Evolutionary conservation across 495 filamentous ascomycete species (phyloP), one percentile per base, ranked within the genome.

Genomic region (Neurospora sp.): DNA sequence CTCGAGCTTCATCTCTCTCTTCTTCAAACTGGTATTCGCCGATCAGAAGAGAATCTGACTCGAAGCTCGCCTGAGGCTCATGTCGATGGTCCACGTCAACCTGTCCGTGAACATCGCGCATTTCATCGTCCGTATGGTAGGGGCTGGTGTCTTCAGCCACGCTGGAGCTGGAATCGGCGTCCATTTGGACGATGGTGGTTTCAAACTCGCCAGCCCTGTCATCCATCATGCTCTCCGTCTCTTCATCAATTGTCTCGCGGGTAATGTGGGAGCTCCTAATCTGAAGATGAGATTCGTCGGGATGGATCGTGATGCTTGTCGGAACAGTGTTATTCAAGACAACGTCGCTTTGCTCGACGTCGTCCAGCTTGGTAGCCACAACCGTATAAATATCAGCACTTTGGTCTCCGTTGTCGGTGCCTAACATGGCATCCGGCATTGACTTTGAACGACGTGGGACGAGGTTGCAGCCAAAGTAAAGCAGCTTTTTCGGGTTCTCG

Each of bases 401-500:
- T 72, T 70, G 49, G 71, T 49, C 72, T 62, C 12, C 23, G 54
- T 66, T 66, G n/a, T 73, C 49, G 16, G 27, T 40, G 39, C 27
- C 71, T 11, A 40, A 35, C 23, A 40, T 40, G 4, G 72, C 74
- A 60, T 66, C 76, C 4, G 54, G 27, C 54, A 3, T 66, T 9
- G 74, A 75, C 44, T 74, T 75, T 12, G 79, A 72, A 49, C 74
- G 70, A 74, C 77, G 75, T 42, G 78, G 83, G 31, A 86, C 76
- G 23, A 86, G 79, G 73, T 84, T 86, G 77, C 85, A 85, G 31
- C 84, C 85, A 49, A 84, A 86, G 75, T 81, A 81, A 11, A 83
- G 75, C 74, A 66, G 54, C 54, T 18, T 14, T 16, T 35, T 66
- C 12, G 27, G 54, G 12, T 78, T 82, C 72, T 77, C 76, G 41